These are phyloP conservation scores for Helichrysum umbraculigerum DNA, from an alignment of 129 eudicot genomes.

Conservation along the genomic window DNA sequence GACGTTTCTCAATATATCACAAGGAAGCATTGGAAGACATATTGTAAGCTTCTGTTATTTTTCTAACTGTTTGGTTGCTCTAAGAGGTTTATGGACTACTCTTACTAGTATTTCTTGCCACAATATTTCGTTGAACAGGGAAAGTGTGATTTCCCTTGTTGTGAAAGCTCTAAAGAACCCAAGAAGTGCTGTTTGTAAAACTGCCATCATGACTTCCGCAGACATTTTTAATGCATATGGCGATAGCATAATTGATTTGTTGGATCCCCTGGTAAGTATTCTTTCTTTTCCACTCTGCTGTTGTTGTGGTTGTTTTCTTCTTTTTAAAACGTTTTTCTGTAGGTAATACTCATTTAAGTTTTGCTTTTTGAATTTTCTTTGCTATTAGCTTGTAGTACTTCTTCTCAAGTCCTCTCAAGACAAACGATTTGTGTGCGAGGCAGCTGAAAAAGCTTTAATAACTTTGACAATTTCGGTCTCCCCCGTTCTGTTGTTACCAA, in stretches of 20 bases:
- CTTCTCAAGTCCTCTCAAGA: constrained; percentile 91
- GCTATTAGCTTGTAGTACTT: constrained; percentile 71
- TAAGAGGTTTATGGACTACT: neutral
- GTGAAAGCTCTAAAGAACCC: constrained; percentile 89
- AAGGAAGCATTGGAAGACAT: constrained; percentile 57
- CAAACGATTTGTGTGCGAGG: constrained; percentile 90
- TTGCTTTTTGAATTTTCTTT: constrained; percentile 18
- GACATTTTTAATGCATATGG: constrained; percentile 78
- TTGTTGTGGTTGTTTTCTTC: neutral
- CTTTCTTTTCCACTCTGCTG: constrained; percentile 1
- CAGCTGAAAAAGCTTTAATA: constrained; percentile 73
- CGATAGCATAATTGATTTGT: constrained; percentile 54
- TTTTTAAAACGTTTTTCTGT: neutral
- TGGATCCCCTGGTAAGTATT: constrained; percentile 71
- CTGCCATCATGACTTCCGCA: constrained; percentile 78
- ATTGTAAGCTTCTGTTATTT: constrained; percentile 44
- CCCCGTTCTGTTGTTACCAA: constrained; percentile 67
- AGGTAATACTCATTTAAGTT: neutral
- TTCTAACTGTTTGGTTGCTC: neutral
- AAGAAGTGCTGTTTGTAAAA: constrained; percentile 91
- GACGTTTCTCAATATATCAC: constrained; percentile 68
- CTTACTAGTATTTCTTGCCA: neutral
- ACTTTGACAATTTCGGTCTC: constrained; percentile 62
- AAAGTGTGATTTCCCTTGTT: constrained; percentile 55
- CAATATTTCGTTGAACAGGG: constrained; percentile 44